phyloP scores from a whole-genome alignment of 257 asterid species.

The Solanum rostratum region DNA sequence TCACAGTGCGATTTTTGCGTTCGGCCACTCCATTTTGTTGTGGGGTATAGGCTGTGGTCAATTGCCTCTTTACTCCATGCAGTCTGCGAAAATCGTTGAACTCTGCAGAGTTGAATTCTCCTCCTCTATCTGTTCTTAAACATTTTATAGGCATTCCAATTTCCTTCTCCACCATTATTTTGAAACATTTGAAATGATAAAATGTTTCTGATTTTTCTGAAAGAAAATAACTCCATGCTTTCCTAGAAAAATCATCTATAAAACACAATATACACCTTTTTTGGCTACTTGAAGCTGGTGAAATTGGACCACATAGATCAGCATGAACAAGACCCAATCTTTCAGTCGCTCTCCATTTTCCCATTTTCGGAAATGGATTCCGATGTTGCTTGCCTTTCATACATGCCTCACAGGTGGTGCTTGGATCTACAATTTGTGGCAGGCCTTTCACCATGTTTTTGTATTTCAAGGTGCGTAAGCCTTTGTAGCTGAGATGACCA shows the following conservation, averaged over 20 bases:
- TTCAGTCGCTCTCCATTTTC: too few relatives aligned
- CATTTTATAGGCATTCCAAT: too few relatives aligned
- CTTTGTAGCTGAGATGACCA: not conserved
- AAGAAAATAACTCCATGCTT: not conserved
- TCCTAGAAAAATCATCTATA: too few relatives aligned
- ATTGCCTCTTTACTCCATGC: not conserved
- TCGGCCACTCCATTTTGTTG: not conserved
- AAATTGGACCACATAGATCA: too few relatives aligned
- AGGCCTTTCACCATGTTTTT: not conserved
- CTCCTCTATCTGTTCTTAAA: not conserved
- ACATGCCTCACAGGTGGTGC: not conserved
- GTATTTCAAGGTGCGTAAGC: too few relatives aligned
- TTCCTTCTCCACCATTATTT: too few relatives aligned
- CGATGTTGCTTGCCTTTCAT: too few relatives aligned
- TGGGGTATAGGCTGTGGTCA: not conserved
- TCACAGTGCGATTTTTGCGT: not conserved
- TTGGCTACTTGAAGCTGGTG: not conserved
- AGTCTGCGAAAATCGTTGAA: too few relatives aligned
- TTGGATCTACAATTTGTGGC: not conserved
- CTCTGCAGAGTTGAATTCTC: not conserved
- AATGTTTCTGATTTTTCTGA: too few relatives aligned
- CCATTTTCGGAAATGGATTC: not conserved
- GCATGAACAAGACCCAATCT: too few relatives aligned
- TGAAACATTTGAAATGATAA: not conserved
- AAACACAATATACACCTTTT: not conserved